These are phyloP conservation scores for Rhodosporidiobolus sp. DNA, from an alignment of 768 basidiomycete species.

Conservation along the genomic window DNA sequence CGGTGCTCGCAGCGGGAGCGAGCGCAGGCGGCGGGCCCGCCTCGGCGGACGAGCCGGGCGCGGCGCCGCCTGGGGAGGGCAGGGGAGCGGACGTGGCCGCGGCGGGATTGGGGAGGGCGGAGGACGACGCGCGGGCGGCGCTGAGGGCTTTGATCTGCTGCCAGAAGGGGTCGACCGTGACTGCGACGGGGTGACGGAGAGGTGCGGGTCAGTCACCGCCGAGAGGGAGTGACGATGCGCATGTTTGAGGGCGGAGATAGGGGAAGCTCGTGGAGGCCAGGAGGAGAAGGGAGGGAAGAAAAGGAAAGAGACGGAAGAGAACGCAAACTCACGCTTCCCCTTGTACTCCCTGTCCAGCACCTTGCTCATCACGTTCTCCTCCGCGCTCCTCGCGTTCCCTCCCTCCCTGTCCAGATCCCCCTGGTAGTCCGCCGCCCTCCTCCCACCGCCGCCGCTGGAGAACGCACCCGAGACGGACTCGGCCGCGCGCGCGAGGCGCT, in stretches of 20 bases:
- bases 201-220: too few species aligned
- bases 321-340: slow-evolving; percentile 1
- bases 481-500: background rate
- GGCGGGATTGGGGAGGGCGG: background rate
- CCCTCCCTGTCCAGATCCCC: background rate
- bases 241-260: too few species aligned
- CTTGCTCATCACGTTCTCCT: slow-evolving; percentile 10
- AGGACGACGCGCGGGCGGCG: background rate
- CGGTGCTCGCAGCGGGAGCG: too few species aligned
- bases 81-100: background rate
- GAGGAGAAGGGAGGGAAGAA: background rate
- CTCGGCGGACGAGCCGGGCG: too few species aligned
- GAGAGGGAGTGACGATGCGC: too few species aligned
- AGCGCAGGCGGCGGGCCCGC: too few species aligned
- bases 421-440: background rate
- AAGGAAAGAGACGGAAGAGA: background rate
- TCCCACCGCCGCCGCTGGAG: background rate
- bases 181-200: background rate
- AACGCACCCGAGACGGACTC: too few species aligned
- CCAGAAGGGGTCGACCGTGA: slow-evolving; percentile 5
- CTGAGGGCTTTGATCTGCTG: background rate
- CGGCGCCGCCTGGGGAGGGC: background rate
- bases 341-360: slow-evolving; percentile 16
- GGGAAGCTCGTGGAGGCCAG: too few species aligned
- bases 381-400: background rate